These are phyloP conservation scores for Metarhizium anisopliae DNA, from an alignment of 2,329 filamentous ascomycete species.

Conservation along the genomic window DNA sequence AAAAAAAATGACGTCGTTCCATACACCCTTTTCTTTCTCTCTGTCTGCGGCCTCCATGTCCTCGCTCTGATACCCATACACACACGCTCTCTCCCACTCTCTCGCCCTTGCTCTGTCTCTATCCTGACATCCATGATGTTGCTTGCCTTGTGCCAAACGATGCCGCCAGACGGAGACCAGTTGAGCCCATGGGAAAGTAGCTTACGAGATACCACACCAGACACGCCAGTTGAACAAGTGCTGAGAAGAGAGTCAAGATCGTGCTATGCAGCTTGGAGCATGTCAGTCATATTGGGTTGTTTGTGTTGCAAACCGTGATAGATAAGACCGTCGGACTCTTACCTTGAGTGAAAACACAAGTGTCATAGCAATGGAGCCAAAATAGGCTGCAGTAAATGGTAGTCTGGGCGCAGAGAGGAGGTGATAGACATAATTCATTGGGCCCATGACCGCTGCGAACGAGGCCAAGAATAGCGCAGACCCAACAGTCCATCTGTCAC, in stretches of 20 bases:
- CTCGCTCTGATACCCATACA: background rate
- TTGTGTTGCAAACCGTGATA: background rate
- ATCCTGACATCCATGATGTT: slow-evolving; percentile 80
- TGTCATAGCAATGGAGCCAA: slow-evolving; percentile 83
- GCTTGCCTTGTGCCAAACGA: slow-evolving; percentile 79
- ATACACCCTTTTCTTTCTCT: background rate
- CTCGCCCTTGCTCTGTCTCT: background rate
- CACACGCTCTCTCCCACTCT: background rate
- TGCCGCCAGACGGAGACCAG: slow-evolving; percentile 76
- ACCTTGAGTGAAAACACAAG: slow-evolving; percentile 89
- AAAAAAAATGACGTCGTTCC: background rate
- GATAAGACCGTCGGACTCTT: slow-evolving; percentile 34
- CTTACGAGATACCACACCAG: slow-evolving; percentile 90
- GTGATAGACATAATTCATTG: slow-evolving; percentile 72
- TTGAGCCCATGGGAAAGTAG: slow-evolving; percentile 96
- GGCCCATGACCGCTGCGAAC: slow-evolving; percentile 93
- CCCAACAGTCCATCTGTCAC: slow-evolving; percentile 81
- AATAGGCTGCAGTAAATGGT: slow-evolving; percentile 90
- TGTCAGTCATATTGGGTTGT: slow-evolving; percentile 3
- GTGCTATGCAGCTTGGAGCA: slow-evolving; percentile 65
- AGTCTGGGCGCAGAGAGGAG: slow-evolving; percentile 75
- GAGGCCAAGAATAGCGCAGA: slow-evolving; percentile 84
- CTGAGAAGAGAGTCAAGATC: slow-evolving; percentile 74
- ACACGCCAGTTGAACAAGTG: slow-evolving; percentile 73
- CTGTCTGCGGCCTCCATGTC: background rate